Evolutionary conservation across 2,329 filamentous ascomycete species (phyloP).

Genomic region (Colletotrichum viniferum): DNA sequence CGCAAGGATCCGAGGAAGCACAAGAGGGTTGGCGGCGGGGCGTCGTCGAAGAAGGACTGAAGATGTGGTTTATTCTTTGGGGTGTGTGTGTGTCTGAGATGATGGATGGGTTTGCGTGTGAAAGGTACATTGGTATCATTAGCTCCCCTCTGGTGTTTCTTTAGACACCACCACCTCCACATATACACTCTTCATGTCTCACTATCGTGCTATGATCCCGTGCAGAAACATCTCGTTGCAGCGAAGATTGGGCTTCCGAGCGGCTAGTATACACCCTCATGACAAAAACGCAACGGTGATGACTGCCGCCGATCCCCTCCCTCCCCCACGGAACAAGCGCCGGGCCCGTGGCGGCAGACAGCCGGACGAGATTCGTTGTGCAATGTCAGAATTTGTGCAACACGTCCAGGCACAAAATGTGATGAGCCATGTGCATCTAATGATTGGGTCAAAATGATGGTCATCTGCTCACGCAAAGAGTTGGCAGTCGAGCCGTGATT

Average conservation of each 20-base stretch:
- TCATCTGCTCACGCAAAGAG: background rate
- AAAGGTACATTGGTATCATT: background rate
- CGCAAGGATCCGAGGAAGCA: conserved; percentile 78
- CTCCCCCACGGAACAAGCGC: background rate
- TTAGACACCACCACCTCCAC: background rate
- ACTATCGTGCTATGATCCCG: background rate
- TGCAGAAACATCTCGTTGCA: background rate
- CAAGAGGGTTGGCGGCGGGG: conserved; percentile 59
- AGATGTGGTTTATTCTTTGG: background rate
- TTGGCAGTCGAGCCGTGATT: background rate
- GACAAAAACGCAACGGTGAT: background rate
- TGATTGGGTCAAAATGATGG: background rate
- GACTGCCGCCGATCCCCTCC: background rate
- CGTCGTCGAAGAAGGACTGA: conserved; percentile 38
- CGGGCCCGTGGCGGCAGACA: conserved; percentile 1
- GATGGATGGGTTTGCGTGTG: background rate
- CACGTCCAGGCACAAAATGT: background rate
- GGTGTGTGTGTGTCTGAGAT: background rate
- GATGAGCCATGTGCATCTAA: background rate
- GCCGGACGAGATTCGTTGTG: conserved; percentile 2
- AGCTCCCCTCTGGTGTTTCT: background rate
- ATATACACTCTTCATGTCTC: background rate
- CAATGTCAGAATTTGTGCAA: background rate
- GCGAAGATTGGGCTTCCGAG: background rate
- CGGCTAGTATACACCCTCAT: background rate